Conservation (phyloP, 2,329 filamentous ascomycete genomes). For the Colletotrichum tanaceti region DNA sequence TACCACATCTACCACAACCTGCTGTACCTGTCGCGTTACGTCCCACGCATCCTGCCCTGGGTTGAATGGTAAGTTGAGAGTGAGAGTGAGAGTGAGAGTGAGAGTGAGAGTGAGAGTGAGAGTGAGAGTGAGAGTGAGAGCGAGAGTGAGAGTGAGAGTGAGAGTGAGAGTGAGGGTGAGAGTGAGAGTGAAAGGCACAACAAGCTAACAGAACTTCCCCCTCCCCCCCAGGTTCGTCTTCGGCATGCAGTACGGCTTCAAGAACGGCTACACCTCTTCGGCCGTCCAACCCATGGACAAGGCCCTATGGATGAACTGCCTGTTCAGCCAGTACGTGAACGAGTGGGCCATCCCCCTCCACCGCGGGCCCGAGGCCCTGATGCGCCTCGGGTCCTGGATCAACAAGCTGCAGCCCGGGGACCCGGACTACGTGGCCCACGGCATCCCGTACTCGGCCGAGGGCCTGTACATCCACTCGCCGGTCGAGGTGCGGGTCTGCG, state of each 20-base stretch:
- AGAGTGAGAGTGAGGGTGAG: too few species aligned
- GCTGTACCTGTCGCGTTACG: conserved; percentile 80
- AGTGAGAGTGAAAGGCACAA: background rate
- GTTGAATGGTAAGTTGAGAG: conserved; percentile 75
- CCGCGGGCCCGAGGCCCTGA: conserved; percentile 87
- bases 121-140: too few species aligned
- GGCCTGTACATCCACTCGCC: conserved; percentile 91
- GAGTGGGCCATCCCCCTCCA: conserved; percentile 94
- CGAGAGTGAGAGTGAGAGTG: too few species aligned
- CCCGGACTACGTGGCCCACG: conserved; percentile 69
- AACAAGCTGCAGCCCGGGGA: conserved; percentile 72
- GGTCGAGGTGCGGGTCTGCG: conserved; percentile 87
- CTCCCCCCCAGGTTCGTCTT: conserved; percentile 95
- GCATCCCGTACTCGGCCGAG: conserved; percentile 82
- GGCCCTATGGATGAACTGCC: conserved; percentile 93
- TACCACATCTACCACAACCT: conserved; percentile 94
- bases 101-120: too few species aligned
- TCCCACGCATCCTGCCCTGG: conserved; percentile 84
- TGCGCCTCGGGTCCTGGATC: conserved; percentile 87
- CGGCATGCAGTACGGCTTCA: conserved; percentile 96
- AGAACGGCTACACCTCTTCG: conserved; percentile 71
- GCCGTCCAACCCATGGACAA: conserved; percentile 85
- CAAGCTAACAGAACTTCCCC: background rate
- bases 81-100: background rate
- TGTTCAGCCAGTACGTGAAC: conserved; percentile 97